Base-by-base conservation (phyloP, 805 yeast genomes). In the Priceomyces melissophilus region DNA sequence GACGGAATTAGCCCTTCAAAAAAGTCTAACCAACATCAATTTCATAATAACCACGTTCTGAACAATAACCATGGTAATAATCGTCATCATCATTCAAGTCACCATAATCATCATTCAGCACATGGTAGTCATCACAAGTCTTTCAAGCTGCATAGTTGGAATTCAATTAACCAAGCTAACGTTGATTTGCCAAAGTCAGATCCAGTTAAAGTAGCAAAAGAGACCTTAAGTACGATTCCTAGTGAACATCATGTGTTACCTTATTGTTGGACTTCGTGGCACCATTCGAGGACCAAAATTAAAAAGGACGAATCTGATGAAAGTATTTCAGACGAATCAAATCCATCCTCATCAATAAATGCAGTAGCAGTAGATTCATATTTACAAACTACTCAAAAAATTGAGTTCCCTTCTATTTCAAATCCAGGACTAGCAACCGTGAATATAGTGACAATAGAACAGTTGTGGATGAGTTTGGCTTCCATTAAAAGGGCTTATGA, bases 221-320 rank as follows among this genome's bases (percentile, higher is more conserved):
- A 63, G 16, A 58, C 63, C 5, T 51, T 67, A 34, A 40, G 41
- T 23, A 39, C 34, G n/a, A 52, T 55, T 10, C 63, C 66, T 7
- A 44, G 40, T 12, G 48, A 53, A 30, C 69, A 67, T 47, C 75
- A 72, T 47, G 55, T 63, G 9, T 58, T 73, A 43, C 71, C 73
- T 12, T 71, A 69, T 52, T 65, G 75, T 50, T 73, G 79, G 79
- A 65, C 74, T 25, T 56, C 72, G 44, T 73, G 79, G 79, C 65
- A 68, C 50, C 78, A 73, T 48, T 60, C 66, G 15, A 48, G 76
- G 41, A 47, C 49, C 30, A 60, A 57, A 39, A 43, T 38, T 23
- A 49, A 46, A 45, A 51, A 48, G 41, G 48, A 48, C 34, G 46
- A 49, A 50, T 46, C 46, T 3, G 50, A 46, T 10, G 56, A 48